These are phyloP conservation scores for Gracilaria gracilis DNA, from an alignment of 23 red algal species.

Conservation along the genomic window DNA sequence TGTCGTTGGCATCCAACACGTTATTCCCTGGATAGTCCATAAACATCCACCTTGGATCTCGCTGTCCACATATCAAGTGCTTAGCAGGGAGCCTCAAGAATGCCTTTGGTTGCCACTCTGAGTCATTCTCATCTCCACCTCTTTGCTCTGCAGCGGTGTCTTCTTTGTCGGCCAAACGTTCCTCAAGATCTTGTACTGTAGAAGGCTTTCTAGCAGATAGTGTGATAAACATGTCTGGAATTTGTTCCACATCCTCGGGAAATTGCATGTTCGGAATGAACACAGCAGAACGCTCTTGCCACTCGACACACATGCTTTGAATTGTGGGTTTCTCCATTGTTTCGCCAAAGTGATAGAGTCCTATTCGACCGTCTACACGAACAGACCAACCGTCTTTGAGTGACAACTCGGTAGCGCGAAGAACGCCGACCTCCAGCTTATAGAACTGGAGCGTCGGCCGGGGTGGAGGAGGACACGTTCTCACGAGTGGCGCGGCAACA, in stretches of 20 bases:
- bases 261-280: conserved; percentile 86
- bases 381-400: conserved; percentile 76
- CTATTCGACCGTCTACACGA: conserved; percentile 57
- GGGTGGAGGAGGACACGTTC: conserved; percentile 74
- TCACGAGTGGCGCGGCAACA: conserved; percentile 49
- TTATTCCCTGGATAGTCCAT: conserved; percentile 87
- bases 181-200: conserved; percentile 68
- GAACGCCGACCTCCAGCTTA: conserved; percentile 69
- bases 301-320: conserved; percentile 68
- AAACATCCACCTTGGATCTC: conserved; percentile 84
- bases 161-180: conserved; percentile 33
- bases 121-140: conserved; percentile 36
- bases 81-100: conserved; percentile 77
- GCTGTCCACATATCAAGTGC: conserved; percentile 71
- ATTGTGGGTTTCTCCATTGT: conserved; percentile 60
- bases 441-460: conserved; percentile 81
- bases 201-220: conserved; percentile 71
- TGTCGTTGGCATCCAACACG: conserved; percentile 64
- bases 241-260: conserved; percentile 83
- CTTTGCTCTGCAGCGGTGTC: not conserved
- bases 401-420: conserved; percentile 82
- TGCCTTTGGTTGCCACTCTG: conserved; percentile 61
- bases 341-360: conserved; percentile 75
- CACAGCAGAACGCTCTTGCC: conserved; percentile 65
- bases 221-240: conserved; percentile 86